A percentile compares a stretch with the other conserved stretches of the same genome.
Evolutionary conservation across 1,284 basidiomycete genomes (phyloP).

Genomic region (Pisolithus thermaeus): DNA sequence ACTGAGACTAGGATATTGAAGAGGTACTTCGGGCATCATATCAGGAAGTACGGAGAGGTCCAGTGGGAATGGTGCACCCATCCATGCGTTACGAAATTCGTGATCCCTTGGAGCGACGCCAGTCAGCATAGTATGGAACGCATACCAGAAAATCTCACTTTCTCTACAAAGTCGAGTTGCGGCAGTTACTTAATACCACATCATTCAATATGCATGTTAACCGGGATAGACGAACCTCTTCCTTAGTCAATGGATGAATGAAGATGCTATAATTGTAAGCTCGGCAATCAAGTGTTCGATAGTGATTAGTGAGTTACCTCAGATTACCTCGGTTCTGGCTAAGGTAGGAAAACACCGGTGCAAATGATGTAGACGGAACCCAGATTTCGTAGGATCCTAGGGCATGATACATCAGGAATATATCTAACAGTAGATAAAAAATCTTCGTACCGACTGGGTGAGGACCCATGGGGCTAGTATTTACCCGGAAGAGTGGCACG

Average conservation of each 20-base stretch:
- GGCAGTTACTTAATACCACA: not conserved
- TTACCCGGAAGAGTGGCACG: constrained; percentile 66
- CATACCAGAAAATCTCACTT: constrained; percentile 21
- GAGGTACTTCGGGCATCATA: constrained; percentile 45
- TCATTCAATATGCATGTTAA: not conserved
- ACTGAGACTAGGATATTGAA: constrained; percentile 71
- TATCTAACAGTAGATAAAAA: not conserved
- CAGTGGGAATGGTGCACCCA: constrained; percentile 62
- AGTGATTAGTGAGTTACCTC: constrained; percentile 40
- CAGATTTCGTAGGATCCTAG: constrained; percentile 74
- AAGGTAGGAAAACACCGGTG: constrained; percentile 67
- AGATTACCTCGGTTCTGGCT: constrained; percentile 58
- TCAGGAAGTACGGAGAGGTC: constrained; percentile 53
- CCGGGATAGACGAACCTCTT: constrained; percentile 41
- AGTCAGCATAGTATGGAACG: too few species aligned
- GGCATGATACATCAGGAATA: not conserved
- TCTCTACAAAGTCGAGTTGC: constrained; percentile 20
- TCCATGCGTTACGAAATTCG: constrained; percentile 61
- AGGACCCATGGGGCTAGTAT: constrained; percentile 61
- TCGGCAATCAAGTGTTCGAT: not conserved
- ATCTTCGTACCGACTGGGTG: constrained; percentile 63
- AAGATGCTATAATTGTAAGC: constrained; percentile 42
- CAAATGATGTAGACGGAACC: constrained; percentile 67
- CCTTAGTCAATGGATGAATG: constrained; percentile 64
- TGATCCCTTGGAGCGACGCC: constrained; percentile 44